Percentiles rank a stretch among this genome's conserved stretches.
phyloP scores from a whole-genome alignment of 805 yeast genomes.

The Saturnispora silvae region DNA sequence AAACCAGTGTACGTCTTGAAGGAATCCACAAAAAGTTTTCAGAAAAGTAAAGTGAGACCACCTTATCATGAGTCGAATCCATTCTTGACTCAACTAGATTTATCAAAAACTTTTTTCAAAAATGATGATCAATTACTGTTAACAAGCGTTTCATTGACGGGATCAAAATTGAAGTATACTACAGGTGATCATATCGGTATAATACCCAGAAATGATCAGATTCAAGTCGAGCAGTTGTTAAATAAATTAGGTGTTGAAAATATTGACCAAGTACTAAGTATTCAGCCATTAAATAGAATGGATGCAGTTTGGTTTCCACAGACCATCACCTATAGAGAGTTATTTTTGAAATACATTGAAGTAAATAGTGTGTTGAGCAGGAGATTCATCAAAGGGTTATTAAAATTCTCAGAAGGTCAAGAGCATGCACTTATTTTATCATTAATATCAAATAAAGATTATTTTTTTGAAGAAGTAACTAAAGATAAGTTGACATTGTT shows the following conservation, averaged over 20 bases:
- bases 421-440: constrained; percentile 29
- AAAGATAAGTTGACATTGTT: constrained; percentile 51
- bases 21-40: constrained; percentile 15
- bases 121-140: constrained; percentile 65
- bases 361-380: constrained; percentile 82
- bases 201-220: constrained; percentile 73
- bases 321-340: constrained; percentile 71
- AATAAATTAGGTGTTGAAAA: constrained; percentile 46
- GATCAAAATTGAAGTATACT: constrained; percentile 63
- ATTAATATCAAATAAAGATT: constrained; percentile 43
- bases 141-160: constrained; percentile 52
- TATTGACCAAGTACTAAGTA: constrained; percentile 40
- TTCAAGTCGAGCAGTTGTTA: constrained; percentile 53
- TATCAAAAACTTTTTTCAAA: constrained; percentile 28
- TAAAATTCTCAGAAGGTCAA: constrained; percentile 19
- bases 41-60: constrained; percentile 10
- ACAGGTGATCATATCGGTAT: constrained; percentile 93
- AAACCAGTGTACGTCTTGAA: constrained; percentile 46
- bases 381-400: constrained; percentile 39
- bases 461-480: constrained; percentile 52
- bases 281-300: constrained; percentile 51
- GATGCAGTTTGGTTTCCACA: constrained; percentile 46
- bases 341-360: constrained; percentile 69
- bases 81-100: constrained; percentile 49
- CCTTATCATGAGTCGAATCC: constrained; percentile 36